Evolutionary conservation across 768 basidiomycete species (phyloP).

Genomic region (Naganishia vaughanmartiniae): DNA sequence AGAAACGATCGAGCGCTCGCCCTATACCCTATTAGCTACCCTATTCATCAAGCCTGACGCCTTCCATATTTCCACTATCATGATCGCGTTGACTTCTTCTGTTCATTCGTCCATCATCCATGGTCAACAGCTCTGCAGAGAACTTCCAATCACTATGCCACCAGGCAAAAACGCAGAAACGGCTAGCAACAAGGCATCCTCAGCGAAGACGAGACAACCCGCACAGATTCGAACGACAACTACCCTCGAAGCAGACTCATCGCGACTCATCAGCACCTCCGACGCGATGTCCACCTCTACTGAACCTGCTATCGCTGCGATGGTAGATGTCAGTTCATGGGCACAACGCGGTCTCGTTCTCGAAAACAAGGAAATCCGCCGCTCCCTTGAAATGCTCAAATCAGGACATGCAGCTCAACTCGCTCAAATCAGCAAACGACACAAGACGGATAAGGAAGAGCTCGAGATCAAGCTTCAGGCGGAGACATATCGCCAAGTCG

Average conservation of each 20-base stretch:
- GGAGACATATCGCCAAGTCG: background rate
- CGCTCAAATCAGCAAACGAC: slow-evolving; percentile 10
- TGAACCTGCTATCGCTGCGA: slow-evolving; percentile 3
- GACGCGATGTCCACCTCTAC: background rate
- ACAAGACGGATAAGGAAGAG: slow-evolving; percentile 22
- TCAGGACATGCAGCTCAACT: slow-evolving; percentile 21
- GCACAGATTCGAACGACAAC: background rate
- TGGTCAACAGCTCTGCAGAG: background rate
- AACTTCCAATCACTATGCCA: background rate
- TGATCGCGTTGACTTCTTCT: background rate
- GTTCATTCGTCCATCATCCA: background rate
- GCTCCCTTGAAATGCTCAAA: slow-evolving; percentile 15
- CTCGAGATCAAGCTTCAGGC: slow-evolving; percentile 22
- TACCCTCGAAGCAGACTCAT: background rate
- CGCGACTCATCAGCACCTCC: background rate
- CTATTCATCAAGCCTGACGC: background rate
- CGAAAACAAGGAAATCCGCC: slow-evolving; percentile 20
- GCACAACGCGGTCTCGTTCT: slow-evolving; percentile 18
- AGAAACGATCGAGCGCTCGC: background rate
- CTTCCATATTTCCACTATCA: background rate
- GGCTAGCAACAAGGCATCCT: slow-evolving; percentile 1
- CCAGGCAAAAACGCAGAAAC: background rate
- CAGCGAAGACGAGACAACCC: background rate
- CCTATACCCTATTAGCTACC: background rate
- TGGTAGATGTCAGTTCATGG: slow-evolving; percentile 19